Percentiles rank a stretch among this genome's conserved stretches.
phyloP scores from a whole-genome alignment of 371 early-diverging fungal genomes.

The Mortierella sp. region DNA sequence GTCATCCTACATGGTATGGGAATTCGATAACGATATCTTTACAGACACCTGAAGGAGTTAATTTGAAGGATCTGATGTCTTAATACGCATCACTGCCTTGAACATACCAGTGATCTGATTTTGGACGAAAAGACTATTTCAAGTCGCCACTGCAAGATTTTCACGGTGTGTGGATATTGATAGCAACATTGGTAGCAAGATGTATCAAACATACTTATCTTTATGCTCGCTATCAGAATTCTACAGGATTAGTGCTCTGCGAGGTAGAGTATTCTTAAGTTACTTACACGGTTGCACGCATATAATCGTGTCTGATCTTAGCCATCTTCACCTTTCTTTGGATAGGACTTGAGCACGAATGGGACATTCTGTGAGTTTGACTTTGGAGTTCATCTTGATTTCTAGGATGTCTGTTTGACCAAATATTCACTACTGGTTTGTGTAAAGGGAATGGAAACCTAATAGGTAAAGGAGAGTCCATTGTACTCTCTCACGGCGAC shows the following conservation, averaged over 20 bases:
- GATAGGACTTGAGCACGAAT: conserved; percentile 39
- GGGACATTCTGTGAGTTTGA: conserved; percentile 43
- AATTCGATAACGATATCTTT: not conserved
- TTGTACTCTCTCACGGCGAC: conserved; percentile 66
- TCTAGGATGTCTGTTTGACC: not conserved
- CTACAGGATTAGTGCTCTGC: conserved; percentile 33
- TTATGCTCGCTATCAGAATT: conserved; percentile 10
- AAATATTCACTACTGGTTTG: not conserved
- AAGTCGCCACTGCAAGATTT: conserved; percentile 24
- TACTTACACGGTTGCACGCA: not conserved
- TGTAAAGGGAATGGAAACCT: conserved; percentile 59
- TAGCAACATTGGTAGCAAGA: conserved; percentile 1
- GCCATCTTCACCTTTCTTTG: not conserved
- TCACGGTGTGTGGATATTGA: conserved; percentile 13
- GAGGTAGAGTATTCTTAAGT: conserved; percentile 17
- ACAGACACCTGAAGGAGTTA: not conserved
- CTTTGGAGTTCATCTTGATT: not conserved
- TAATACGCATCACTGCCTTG: not conserved
- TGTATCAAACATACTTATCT: not conserved
- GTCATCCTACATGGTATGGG: conserved; percentile 26
- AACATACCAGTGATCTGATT: conserved; percentile 18
- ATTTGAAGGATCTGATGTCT: not conserved
- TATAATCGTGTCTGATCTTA: not conserved
- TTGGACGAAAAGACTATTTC: conserved; percentile 22
- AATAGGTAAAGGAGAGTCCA: conserved; percentile 61